A percentile compares a stretch with the other conserved stretches of the same genome.
Evolutionary conservation across 495 filamentous ascomycete genomes (phyloP).

Genomic region (Xylaria sp.): DNA sequence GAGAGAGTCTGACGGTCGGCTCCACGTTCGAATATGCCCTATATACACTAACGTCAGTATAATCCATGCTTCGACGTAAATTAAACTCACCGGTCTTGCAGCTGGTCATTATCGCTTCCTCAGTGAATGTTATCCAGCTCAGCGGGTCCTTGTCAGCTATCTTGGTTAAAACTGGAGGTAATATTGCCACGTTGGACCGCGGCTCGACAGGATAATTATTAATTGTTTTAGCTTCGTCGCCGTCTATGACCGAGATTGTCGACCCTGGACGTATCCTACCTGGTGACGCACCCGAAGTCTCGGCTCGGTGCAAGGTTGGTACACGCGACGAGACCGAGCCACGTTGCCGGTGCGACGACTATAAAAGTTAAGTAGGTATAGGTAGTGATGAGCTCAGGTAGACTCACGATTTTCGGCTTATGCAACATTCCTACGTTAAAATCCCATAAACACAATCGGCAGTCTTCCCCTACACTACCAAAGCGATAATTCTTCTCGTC

Average conservation of each 20-base stretch:
- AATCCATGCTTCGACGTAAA: conserved; percentile 3
- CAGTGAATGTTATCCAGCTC: conserved; percentile 88
- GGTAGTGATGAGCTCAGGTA: not conserved
- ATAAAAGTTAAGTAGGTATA: conserved; percentile 28
- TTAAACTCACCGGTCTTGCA: conserved; percentile 76
- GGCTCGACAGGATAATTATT: conserved; percentile 82
- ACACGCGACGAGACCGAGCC: conserved; percentile 65
- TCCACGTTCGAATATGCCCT: conserved; percentile 92
- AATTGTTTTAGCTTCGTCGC: conserved; percentile 58
- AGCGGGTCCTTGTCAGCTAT: conserved; percentile 83
- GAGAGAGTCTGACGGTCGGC: conserved; percentile 63
- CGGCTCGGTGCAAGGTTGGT: conserved; percentile 54
- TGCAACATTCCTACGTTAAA: conserved; percentile 97
- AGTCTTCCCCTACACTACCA: conserved; percentile 94
- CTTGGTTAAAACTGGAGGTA: conserved; percentile 96
- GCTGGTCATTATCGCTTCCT: conserved; percentile 89
- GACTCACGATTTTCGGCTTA: conserved; percentile 69
- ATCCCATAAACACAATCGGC: conserved; percentile 90
- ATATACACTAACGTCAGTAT: conserved; percentile 32
- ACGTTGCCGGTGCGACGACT: conserved; percentile 63
- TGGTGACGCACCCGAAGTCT: conserved; percentile 56
- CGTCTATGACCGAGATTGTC: conserved; percentile 60
- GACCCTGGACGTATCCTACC: conserved; percentile 71
- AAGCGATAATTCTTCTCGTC: conserved; percentile 94
- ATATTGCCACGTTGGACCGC: conserved; percentile 76